A percentile compares a stretch with the other conserved stretches of the same genome.
These are phyloP conservation scores for Sechiopsis laciniata DNA, from an alignment of 306 rosid genomes.

Conservation along the genomic window DNA sequence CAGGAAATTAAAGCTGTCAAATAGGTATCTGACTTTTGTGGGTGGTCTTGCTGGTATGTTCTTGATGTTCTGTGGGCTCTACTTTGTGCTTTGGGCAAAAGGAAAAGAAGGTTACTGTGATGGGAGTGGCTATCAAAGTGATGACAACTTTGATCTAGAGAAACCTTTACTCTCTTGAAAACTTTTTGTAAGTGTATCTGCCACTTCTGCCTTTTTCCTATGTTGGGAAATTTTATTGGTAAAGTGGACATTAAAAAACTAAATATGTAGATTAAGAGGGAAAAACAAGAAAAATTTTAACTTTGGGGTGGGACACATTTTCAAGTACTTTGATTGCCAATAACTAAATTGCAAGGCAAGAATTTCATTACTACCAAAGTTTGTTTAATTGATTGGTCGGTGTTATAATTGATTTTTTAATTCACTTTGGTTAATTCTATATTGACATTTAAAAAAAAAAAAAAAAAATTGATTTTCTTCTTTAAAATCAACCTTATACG, in stretches of 20 bases:
- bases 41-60: conserved; percentile 63
- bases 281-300: neutral
- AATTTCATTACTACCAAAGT: neutral
- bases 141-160: conserved; percentile 38
- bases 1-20: neutral
- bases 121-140: conserved; percentile 35
- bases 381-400: no score
- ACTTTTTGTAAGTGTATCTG: neutral
- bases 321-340: conserved; percentile 9
- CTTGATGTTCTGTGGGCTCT: conserved; percentile 74
- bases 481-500: no score
- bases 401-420: no score
- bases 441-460: no score
- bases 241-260: no score
- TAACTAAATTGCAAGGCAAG: conserved; percentile 4
- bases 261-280: no score
- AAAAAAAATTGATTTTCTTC: no score
- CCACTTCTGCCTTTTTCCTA: neutral
- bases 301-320: conserved; percentile 3
- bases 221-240: no score
- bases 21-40: neutral
- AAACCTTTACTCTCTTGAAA: conserved; percentile 43
- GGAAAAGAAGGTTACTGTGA: conserved; percentile 50
- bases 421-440: no score
- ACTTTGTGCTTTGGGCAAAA: conserved; percentile 84